These are phyloP conservation scores for Paramarasmius palmivorus DNA, from an alignment of 1,284 basidiomycete species.

Conservation along the genomic window DNA sequence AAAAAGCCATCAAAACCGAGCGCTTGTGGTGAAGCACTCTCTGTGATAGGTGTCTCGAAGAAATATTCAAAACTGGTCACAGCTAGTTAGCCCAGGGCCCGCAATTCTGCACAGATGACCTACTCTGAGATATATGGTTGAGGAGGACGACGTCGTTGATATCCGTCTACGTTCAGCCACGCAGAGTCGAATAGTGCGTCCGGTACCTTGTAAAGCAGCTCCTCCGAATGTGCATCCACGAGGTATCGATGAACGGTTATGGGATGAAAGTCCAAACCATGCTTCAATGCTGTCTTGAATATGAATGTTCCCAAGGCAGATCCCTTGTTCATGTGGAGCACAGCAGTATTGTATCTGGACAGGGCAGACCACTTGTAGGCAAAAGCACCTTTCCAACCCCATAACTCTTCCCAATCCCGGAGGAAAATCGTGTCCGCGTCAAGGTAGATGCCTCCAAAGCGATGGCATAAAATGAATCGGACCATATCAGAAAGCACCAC, in stretches of 20 bases:
- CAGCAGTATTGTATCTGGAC: constrained; percentile 85
- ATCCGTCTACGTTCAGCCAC: constrained; percentile 83
- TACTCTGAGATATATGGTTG: constrained; percentile 83
- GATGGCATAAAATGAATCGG: constrained; percentile 82
- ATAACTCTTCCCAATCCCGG: constrained; percentile 91
- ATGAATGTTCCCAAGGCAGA: constrained; percentile 82
- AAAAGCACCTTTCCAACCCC: constrained; percentile 87
- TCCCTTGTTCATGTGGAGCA: constrained; percentile 80
- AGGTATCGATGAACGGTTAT: constrained; percentile 82
- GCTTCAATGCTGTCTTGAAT: constrained; percentile 83
- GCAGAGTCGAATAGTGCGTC: constrained; percentile 88
- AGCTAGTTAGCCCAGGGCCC: constrained; percentile 7
- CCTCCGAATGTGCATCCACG: constrained; percentile 76
- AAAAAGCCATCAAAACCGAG: constrained; percentile 87
- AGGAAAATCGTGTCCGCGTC: constrained; percentile 87
- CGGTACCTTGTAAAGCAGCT: constrained; percentile 73
- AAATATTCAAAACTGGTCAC: constrained; percentile 68
- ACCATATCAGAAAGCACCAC: constrained; percentile 89
- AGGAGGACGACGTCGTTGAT: constrained; percentile 80
- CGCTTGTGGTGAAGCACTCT: constrained; percentile 72
- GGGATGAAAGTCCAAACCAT: constrained; percentile 85
- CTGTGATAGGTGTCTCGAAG: constrained; percentile 73
- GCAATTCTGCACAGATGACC: constrained; percentile 28
- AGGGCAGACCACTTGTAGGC: constrained; percentile 85
- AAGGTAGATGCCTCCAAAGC: constrained; percentile 85